Base-by-base conservation (phyloP, 495 filamentous ascomycete species). In the Aspergillus steynii region DNA sequence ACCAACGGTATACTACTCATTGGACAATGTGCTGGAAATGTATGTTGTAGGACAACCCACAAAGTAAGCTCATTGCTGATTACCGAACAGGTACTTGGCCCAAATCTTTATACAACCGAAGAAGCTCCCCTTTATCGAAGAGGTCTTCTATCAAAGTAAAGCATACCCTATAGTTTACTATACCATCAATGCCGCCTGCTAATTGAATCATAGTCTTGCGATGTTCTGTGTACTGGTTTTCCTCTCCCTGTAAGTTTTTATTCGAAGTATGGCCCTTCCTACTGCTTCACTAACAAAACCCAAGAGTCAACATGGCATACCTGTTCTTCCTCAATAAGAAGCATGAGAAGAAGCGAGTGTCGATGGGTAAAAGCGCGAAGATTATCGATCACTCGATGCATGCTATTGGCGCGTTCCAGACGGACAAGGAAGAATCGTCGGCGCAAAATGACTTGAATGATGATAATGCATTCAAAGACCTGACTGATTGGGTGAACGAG, bases 11-110 rank as follows among this genome's bases (percentile, higher is more conserved):
- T 86, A 10, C 66, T 87, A 15, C 80, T 86, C 58, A 72, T 87
- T 32, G 85, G 85, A 7, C 82, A 84, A 55, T 83, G 80, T 57
- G 80, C 80, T 53, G 85, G 85, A 53, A 87, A 87, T 66, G 80
- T 87, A 64, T 56, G 83, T 48, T 68, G 65, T 10, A 12, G 26
- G 20, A 8, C 5, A 45, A n/a, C 14, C 9, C 20, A 29, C 3
- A 50, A 31, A 28, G 28, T 32, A 14, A 20, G 5, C 46, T 15
- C 14, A 4, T 12, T 50, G 15, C 25, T 55, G 27, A 64, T 56
- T 29, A 15, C 2, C 10, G 2, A 3, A 56, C 51, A 77, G 75
- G 68, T 86, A 26, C 78, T 86, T 53, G 83, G 84, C 0, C 85
- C 86, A 0, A 82, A 85, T 58, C 73, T 89, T 1, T 89, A 83